Base-by-base conservation (phyloP, 106 monocot species). In the Cymbidium sinense region DNA sequence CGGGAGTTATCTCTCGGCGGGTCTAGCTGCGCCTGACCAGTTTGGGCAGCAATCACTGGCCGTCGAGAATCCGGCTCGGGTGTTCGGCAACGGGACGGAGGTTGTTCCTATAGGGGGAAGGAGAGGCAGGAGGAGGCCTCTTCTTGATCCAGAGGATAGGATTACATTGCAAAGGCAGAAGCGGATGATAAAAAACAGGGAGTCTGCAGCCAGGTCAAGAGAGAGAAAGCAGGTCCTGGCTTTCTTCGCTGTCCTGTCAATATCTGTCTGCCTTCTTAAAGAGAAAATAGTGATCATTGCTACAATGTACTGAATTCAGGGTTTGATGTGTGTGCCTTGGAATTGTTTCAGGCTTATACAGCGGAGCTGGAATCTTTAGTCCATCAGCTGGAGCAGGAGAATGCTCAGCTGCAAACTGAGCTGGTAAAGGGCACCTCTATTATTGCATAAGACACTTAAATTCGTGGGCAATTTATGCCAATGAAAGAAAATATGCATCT, bases 161-260 rank as follows among this genome's bases (percentile, higher is more conserved):
- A 84, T 83, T 11, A 79, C 82, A 44, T 39, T 89, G 76, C 91
- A 95, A 84, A 78, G 89, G 81, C 91, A 95, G 87, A 95, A 87
- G 86, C 84, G 95, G 78, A 95, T 95, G 95, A 91, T 95, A 43
- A 95, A 91, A 83, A 95, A 95, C 73, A 73, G 91, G 77, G 94
- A 95, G 76, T 95, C 95, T 3, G 95, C 95, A 2, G 95, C 95
- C 4, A 83, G 91, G 75, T 95, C 95, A 17, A 89, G 95, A 84
- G 95, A 95, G 88, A 82, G 91, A 67, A 95, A 95, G 61, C 91
- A 95, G 91, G 95, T 95, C 36, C 23, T 39, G 21, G 7, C 9
- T 71, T 35, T 43, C 36, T 69, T 69, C 11, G 29, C 33, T 37
- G 37, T 71, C 71, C 7, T 44, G 74, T 74, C 27, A 44, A 74